Base-by-base conservation (phyloP, 768 basidiomycete species). In the Boletus fagicola region DNA sequence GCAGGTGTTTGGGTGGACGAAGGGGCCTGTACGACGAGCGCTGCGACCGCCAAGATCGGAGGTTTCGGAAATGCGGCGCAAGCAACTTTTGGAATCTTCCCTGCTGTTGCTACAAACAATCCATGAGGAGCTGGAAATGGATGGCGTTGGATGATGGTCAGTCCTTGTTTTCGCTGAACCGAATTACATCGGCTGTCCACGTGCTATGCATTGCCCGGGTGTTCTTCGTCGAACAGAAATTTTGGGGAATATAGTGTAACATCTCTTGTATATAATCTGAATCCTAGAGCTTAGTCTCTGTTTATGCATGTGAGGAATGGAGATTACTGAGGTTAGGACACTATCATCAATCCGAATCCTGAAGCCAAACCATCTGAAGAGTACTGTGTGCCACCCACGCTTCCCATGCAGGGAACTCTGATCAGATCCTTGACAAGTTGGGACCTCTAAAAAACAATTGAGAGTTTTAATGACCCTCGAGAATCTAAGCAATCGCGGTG, bases 1-100 rank as follows among this genome's bases (percentile, higher is more conserved):
- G 66, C 58, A 3, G 66, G 57, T 4, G 66, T 60, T 33, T 67
- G 66, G 66, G 33, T 28, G 16, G 48, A 65, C 5, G 43, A 57
- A 0, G 63, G 66, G 6, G 9, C 50, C 0, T 68, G 66, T 36
- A 40, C 54, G 31, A 48, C 39, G 0, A 38, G 52, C 33, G 36
- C 30, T 51, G 53, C 54, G 8, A 67, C 62, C 10, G 40, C 60
- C 15, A 7, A 12, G 16, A 12, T 49, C 11, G 30, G 24, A 2
- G 24, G n/a, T 44, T 35, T n/a, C 4, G 46, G 35, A 31, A 15
- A 36, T 45, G 51, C n/a, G 1, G 38, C 42, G 7, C 59, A 64
- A 16, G 59, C 35, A 1, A 38, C 53, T 5, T 40, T 61, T 20
- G 62, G 43, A 7, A 33, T 49, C 8, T 51, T 30, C 16, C 50